Base-by-base conservation (phyloP, 768 basidiomycete genomes). In the Russula earlei region DNA sequence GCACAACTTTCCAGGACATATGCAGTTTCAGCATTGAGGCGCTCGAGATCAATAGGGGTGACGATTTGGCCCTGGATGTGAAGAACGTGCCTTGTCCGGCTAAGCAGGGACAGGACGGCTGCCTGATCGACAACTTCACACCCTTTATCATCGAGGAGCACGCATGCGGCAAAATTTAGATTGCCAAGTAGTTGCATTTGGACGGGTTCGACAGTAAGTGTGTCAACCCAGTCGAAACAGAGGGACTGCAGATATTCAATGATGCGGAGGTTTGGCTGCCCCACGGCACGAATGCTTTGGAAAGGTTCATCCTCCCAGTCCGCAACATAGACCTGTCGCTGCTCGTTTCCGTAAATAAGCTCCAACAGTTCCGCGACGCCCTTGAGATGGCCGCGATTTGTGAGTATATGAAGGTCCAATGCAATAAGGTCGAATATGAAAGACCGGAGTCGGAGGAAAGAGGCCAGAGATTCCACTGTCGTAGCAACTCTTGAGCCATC, bases 161-260 rank as follows among this genome's bases (percentile, higher is more conserved):
- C 66, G 65, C 90, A 93, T 0, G 83, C 74, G 25, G 81, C 78
- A 22, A 93, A 72, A 62, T 88, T 81, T 40, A 93, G 69, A 34
- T 79, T 75, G 3, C 70, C 74, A 34, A 91, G 76, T 65, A 87
- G 83, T 54, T 84, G 76, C 52, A 90, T 67, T 20, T 84, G 74
- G 47, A 81, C 66, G 5, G 81, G 74, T 15, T 78, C 69, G 1
- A 84, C 80, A 12, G 74, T 67, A 41, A 90, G 70, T 54, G 78
- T 80, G 66, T 97, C 94, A 5, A 78, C 78, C 93, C 93, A 97
- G 52, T 88, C 84, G 61, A 97, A 86, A 66, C 84, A 82, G 63
- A 97, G 72, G 0, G 90, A 89, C 65, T 90, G 85, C 44, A 97
- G 74, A 51, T 91, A 81, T 68, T 95, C 92, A 63, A 95, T 85